Percentiles rank a stretch among this genome's conserved stretches.
Evolutionary conservation across 2,329 filamentous ascomycete genomes (phyloP).

Genomic region (Ploettnerulaceae sp.): DNA sequence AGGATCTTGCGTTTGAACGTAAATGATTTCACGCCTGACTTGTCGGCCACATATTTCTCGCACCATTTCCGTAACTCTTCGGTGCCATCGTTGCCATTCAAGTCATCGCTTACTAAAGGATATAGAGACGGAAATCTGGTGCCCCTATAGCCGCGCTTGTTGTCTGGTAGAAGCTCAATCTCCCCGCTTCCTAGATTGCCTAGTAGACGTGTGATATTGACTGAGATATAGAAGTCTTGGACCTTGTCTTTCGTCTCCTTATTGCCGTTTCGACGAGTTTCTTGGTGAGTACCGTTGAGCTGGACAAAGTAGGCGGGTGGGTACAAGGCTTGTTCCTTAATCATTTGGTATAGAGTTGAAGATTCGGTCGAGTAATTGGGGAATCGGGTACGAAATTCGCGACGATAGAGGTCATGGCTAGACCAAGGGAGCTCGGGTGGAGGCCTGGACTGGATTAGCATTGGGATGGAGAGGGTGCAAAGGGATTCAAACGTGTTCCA

Average conservation of each 20-base stretch:
- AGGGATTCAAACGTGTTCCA: not conserved
- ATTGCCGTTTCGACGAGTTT: constrained; percentile 30
- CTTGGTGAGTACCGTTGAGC: constrained; percentile 32
- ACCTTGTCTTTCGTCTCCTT: constrained; percentile 46
- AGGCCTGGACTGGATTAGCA: constrained; percentile 8
- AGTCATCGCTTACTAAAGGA: constrained; percentile 36
- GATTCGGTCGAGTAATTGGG: constrained; percentile 27
- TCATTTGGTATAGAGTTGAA: constrained; percentile 25
- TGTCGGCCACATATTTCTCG: constrained; percentile 57
- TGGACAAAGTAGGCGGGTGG: constrained; percentile 29
- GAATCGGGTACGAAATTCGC: constrained; percentile 28
- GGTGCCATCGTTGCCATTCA: constrained; percentile 21
- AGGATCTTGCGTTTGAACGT: constrained; percentile 46
- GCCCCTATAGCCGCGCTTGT: constrained; percentile 60
- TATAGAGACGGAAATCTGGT: constrained; percentile 51
- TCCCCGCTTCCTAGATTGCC: constrained; percentile 42
- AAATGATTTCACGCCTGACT: constrained; percentile 53
- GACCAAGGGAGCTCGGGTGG: constrained; percentile 26
- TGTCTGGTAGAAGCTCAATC: constrained; percentile 50
- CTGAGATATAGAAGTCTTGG: constrained; percentile 54
- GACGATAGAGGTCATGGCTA: constrained; percentile 21
- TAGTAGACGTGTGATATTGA: constrained; percentile 56
- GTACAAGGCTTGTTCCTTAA: constrained; percentile 27
- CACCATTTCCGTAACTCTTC: constrained; percentile 49
- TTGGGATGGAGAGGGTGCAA: not conserved